These are phyloP conservation scores for Plasmodium vinckei DNA, from an alignment of 169 alveolate species.

Conservation along the genomic window DNA sequence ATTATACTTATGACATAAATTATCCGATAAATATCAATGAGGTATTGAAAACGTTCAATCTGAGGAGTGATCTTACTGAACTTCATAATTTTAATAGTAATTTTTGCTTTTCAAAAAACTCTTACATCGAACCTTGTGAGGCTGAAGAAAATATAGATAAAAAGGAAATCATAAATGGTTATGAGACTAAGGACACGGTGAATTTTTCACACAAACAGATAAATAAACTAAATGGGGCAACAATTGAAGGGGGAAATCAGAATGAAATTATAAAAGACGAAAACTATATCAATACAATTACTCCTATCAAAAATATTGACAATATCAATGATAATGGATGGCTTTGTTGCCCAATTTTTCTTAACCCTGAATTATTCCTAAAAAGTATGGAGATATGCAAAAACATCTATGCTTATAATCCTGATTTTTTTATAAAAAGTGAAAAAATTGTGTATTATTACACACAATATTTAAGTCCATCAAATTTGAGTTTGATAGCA, in stretches of 20 bases:
- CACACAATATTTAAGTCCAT: conserved; percentile 62
- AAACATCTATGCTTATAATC: conserved; percentile 61
- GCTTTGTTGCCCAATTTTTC: conserved; percentile 51
- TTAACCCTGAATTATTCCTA: conserved; percentile 50
- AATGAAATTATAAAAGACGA: background rate
- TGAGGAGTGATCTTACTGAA: conserved; percentile 1
- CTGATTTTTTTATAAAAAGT: conserved; percentile 30
- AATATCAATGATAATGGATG: background rate
- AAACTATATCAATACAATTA: background rate
- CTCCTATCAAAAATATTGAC: too few species aligned
- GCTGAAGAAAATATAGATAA: too few species aligned
- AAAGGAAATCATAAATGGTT: too few species aligned
- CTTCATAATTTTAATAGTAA: too few species aligned
- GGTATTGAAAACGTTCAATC: conserved; percentile 15
- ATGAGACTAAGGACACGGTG: too few species aligned
- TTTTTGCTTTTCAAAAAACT: too few species aligned
- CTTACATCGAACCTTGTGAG: too few species aligned
- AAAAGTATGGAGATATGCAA: conserved; percentile 67
- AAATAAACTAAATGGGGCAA: too few species aligned
- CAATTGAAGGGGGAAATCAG: background rate
- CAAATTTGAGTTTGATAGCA: conserved; percentile 38
- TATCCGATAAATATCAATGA: conserved; percentile 49
- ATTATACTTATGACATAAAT: conserved; percentile 51
- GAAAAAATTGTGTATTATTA: conserved; percentile 72
- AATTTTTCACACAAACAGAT: too few species aligned